Conservation (phyloP, 208 protist species). For the Trypanosoma vivax region DNA sequence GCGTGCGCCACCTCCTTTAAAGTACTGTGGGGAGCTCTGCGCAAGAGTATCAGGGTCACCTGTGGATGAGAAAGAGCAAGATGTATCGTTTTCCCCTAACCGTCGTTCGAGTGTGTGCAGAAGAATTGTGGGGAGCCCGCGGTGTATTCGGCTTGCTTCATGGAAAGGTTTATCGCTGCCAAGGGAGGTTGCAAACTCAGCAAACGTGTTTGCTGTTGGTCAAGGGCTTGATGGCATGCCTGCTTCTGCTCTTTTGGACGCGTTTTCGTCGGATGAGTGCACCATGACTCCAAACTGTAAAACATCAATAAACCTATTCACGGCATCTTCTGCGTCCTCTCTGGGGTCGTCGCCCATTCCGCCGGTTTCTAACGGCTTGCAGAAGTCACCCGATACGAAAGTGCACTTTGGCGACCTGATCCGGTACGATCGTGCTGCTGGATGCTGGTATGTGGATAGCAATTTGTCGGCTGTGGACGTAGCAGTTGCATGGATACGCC, state of each 20-base stretch:
- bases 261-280: too few relatives aligned
- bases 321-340: too few relatives aligned
- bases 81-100: too few relatives aligned
- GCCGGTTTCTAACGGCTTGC: background rate
- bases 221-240: conserved; percentile 25
- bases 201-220: conserved; percentile 37
- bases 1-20: conserved; percentile 31
- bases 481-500: conserved; percentile 45
- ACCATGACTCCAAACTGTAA: too few relatives aligned
- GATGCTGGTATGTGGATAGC: conserved; percentile 42
- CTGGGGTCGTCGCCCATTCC: background rate
- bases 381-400: background rate
- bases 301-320: too few relatives aligned
- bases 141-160: conserved; percentile 7
- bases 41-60: too few relatives aligned
- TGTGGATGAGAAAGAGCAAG: too few relatives aligned
- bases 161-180: conserved; percentile 20
- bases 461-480: conserved; percentile 33
- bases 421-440: conserved; percentile 14
- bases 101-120: background rate
- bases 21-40: conserved; percentile 37
- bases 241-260: conserved; percentile 21
- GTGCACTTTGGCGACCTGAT: conserved; percentile 35
- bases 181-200: conserved; percentile 1
- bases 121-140: background rate